Conservation (phyloP, 257 asterid species). For the Forsythia viridissima region DNA sequence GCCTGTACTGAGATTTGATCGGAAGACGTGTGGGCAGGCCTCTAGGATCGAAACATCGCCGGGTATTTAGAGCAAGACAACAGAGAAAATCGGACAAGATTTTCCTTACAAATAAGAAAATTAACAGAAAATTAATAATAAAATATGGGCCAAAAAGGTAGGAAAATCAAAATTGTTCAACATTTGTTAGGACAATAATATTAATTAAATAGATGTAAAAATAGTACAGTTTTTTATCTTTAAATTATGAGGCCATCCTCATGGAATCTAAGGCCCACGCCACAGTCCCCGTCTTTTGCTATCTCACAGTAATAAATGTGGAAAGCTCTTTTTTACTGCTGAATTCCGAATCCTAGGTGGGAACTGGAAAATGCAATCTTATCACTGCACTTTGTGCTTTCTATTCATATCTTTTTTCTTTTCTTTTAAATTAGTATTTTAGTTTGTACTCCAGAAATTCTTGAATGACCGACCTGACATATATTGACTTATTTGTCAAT, state of each 20-base stretch:
- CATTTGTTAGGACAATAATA: neutral
- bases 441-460: neutral
- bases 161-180: neutral
- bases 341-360: neutral
- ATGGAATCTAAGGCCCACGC: slow-evolving; percentile 1
- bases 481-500: neutral
- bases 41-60: slow-evolving; percentile 31
- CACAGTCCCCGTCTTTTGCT: neutral
- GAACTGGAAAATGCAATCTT: neutral
- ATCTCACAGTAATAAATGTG: neutral
- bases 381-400: neutral
- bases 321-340: neutral
- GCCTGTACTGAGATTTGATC: slow-evolving; percentile 12
- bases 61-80: slow-evolving; percentile 26
- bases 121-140: neutral
- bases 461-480: neutral
- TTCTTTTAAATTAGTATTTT: neutral
- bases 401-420: neutral
- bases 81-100: slow-evolving; percentile 2
- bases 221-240: neutral
- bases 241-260: neutral
- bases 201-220: neutral
- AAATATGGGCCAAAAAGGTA: neutral
- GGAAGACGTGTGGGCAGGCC: slow-evolving; percentile 9
- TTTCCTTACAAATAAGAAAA: neutral